Evolutionary conservation across 495 filamentous ascomycete genomes (phyloP), one percentile per base, ranked within the genome.

Genomic region (Penicillium samsonianum): DNA sequence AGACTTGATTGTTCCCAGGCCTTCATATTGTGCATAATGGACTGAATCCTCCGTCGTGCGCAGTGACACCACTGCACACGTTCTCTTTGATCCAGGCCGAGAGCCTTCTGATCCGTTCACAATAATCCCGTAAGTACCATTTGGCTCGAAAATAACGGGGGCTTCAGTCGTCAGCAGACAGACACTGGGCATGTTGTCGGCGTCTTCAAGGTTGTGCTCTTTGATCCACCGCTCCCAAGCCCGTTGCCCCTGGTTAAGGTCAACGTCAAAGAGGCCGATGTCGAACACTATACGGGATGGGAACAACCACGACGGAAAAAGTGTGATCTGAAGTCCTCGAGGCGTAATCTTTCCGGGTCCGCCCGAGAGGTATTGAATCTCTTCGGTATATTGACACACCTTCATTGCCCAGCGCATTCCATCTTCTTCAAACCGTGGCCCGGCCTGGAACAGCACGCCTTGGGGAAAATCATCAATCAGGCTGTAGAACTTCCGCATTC

Each of bases 381-480:
- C 19, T 10, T 43, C 19, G 17, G 8, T 22, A 22, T 5, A 43
- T 22, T 43, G 19, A 22, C 40, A 43, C 40, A 22, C 19, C 17
- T 43, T 43, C 40, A 43, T 2, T 10, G 40, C 40, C 40, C 40
- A 43, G 40, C 40, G 17, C 40, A 43, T 43, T 43, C 40, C 40
- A 12, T 43, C 20, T 5, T 43, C 40, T 22, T 43, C 40, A 43
- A 43, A 43, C 40, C 40, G 40, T 23, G 40, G 40, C 9, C 40
- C 40, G 3, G 19, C 19, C 17, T 14, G 40, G 19, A 43, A 43
- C 19, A 43, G 4, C 10, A 43, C 19, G 40, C 10, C 40, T 43
- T 14, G 19, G 10, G 40, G 40, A 22, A 43, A 23, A 3, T 14
- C 9, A 19, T 43, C 19, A 23, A 43, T 3, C 0, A 43, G 3